Conservation (phyloP, 306 rosid species). For the Amphicarpaea edgeworthii region DNA sequence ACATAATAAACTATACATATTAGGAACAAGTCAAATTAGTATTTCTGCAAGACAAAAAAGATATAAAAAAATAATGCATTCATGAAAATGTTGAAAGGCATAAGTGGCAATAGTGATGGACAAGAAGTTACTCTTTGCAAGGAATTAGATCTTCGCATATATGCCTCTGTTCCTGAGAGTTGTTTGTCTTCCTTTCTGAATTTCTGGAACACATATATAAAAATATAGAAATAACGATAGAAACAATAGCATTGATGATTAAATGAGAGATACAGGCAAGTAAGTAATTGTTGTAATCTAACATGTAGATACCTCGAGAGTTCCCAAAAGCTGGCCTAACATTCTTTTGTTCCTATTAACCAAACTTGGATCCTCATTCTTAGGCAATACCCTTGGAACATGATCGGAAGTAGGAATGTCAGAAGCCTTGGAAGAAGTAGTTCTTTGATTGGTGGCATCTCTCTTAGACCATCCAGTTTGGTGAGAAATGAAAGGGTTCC, state of each 20-base stretch:
- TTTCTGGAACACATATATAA: slow-evolving; percentile 64
- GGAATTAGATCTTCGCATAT: slow-evolving; percentile 84
- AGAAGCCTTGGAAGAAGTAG: too few species aligned
- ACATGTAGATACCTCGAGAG: slow-evolving; percentile 83
- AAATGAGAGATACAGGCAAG: slow-evolving; percentile 31
- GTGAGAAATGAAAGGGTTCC: slow-evolving; percentile 52
- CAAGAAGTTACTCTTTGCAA: slow-evolving; percentile 83
- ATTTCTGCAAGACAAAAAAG: neutral
- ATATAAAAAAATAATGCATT: neutral
- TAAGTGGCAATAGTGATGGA: neutral
- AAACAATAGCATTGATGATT: slow-evolving; percentile 1
- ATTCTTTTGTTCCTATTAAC: slow-evolving; percentile 92
- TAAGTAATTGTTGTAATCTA: slow-evolving; percentile 3
- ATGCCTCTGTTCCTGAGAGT: slow-evolving; percentile 94
- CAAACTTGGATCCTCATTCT: slow-evolving; percentile 91
- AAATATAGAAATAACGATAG: slow-evolving; percentile 6
- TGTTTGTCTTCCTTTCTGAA: slow-evolving; percentile 87
- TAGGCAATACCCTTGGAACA: slow-evolving; percentile 88
- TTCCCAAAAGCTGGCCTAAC: slow-evolving; percentile 97
- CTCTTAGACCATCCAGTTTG: slow-evolving; percentile 67
- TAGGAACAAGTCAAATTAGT: slow-evolving; percentile 20
- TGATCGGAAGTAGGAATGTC: slow-evolving; percentile 68
- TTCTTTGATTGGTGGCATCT: slow-evolving; percentile 63
- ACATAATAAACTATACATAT: slow-evolving; percentile 5
- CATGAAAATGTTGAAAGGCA: slow-evolving; percentile 19